phyloP scores from a whole-genome alignment of 1,284 basidiomycete genomes.

The Pseudozyma thailandica region DNA sequence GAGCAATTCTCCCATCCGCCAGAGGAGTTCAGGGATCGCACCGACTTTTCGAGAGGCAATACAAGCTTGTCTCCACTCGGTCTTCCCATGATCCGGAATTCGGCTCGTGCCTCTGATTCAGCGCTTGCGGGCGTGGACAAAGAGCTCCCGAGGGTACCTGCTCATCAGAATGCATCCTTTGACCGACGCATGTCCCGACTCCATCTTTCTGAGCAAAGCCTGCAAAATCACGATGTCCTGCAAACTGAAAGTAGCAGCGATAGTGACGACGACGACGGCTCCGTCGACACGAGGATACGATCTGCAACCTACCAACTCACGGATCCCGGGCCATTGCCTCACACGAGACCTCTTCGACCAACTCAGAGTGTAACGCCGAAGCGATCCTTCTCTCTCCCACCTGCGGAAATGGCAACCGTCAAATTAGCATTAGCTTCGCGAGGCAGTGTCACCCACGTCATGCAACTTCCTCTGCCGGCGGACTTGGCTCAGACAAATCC shows the following conservation, averaged over 20 bases:
- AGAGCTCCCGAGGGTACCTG: slow-evolving; percentile 26
- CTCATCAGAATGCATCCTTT: slow-evolving; percentile 35
- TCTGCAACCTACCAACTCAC: slow-evolving; percentile 26
- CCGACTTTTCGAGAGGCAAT: background rate
- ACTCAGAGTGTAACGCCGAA: slow-evolving; percentile 1
- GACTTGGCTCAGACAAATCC: slow-evolving; percentile 30
- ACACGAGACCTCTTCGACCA: background rate
- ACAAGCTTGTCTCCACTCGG: slow-evolving; percentile 12
- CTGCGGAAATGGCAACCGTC: slow-evolving; percentile 27
- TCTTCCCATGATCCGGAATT: slow-evolving; percentile 10
- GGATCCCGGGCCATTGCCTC: slow-evolving; percentile 27
- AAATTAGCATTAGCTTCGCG: slow-evolving; percentile 38
- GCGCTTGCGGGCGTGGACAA: slow-evolving; percentile 17
- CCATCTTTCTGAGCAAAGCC: slow-evolving; percentile 26
- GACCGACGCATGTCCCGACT: slow-evolving; percentile 30
- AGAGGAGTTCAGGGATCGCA: background rate
- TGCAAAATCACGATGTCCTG: slow-evolving; percentile 29
- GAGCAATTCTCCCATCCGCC: background rate
- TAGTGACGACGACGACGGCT: slow-evolving; percentile 13
- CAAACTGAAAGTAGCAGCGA: slow-evolving; percentile 34
- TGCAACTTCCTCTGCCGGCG: slow-evolving; percentile 38
- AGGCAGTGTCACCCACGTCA: slow-evolving; percentile 42
- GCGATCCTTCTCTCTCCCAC: slow-evolving; percentile 15
- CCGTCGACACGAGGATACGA: slow-evolving; percentile 5
- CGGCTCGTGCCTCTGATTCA: background rate